Evolutionary conservation across 257 asterid species (phyloP).

Genomic region (Primulina eburnea): DNA sequence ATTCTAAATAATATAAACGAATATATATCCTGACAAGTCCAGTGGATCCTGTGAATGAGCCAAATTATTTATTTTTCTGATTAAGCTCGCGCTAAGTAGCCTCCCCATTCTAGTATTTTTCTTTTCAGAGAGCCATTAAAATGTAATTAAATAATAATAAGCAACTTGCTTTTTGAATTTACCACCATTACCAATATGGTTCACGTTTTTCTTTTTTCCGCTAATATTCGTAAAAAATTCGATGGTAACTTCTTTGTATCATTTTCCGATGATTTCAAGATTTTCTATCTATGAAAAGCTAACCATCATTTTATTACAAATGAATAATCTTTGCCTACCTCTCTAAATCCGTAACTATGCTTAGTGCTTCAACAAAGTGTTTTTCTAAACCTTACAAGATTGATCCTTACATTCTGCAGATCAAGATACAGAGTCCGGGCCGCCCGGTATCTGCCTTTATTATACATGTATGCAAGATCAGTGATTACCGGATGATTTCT

Average conservation of each 20-base stretch:
- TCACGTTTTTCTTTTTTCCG: background rate
- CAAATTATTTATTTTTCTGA: background rate
- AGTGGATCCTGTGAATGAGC: background rate
- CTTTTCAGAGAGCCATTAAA: no score
- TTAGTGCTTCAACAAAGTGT: conserved; percentile 48
- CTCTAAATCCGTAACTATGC: conserved; percentile 39
- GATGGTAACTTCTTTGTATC: background rate
- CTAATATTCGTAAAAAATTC: no score
- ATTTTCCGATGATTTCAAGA: background rate
- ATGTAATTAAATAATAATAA: no score
- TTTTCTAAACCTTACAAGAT: conserved; percentile 40
- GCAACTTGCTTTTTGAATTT: background rate
- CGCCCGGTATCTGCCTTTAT: conserved; percentile 32
- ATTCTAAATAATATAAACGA: no score
- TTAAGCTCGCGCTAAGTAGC: no score
- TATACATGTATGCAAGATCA: conserved; percentile 39
- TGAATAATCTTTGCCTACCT: conserved; percentile 3
- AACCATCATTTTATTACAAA: background rate
- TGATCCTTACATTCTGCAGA: conserved; percentile 53
- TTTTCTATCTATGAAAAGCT: background rate
- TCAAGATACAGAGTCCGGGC: conserved; percentile 62
- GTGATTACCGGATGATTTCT: conserved; percentile 41
- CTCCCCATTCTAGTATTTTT: no score
- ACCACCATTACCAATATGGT: background rate
- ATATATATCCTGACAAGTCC: background rate